Base-by-base conservation (phyloP, 768 basidiomycete species). In the Leucocoprinus sp. region DNA sequence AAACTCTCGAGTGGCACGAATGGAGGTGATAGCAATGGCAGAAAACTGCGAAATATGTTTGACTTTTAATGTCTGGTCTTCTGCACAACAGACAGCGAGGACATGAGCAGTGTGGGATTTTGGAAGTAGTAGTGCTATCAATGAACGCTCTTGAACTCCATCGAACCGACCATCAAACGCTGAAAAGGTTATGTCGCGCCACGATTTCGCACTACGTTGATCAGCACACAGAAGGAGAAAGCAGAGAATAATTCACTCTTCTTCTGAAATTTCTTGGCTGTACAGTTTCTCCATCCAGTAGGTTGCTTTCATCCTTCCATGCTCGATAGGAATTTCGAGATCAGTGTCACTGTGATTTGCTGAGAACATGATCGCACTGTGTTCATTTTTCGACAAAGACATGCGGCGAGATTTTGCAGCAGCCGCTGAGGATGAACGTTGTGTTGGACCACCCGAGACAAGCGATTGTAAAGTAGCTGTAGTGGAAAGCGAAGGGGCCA, bases 251-350 rank as follows among this genome's bases (percentile, higher is more conserved):
- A 60, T 77, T 65, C 57, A 88, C 87, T 76, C 73, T 35, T 55
- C 55, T 37, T 62, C 57, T 0, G 68, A 52, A 14, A 79, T 65
- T n/a, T 72, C 64, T 43, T 73, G 69, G 11, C 71, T 66, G 43
- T 69, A 60, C 12, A 90, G 51, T 41, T 63, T 70, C 52, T 88
- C 78, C 62, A 82, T 75, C 86, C 87, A 90, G 55, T 78, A 84
- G 0, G 78, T 69, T 1, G 83, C 74, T 42, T 76, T 78, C 78
- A 86, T 82, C 49, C 79, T 70, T 4, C 75, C 77, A 55, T 82
- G 72, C 47, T 82, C 78, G 15, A 69, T 65, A 0, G 72, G 65
- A 1, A 68, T 47, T 11, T 61, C 51, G 1, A 57, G 45, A 15
- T 79, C 78, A 5, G 59, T 51, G 2, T 76, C 80, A 2, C 65